Conservation (phyloP, 1,139 yeast species). For the Debaryomycetaceae sp. region DNA sequence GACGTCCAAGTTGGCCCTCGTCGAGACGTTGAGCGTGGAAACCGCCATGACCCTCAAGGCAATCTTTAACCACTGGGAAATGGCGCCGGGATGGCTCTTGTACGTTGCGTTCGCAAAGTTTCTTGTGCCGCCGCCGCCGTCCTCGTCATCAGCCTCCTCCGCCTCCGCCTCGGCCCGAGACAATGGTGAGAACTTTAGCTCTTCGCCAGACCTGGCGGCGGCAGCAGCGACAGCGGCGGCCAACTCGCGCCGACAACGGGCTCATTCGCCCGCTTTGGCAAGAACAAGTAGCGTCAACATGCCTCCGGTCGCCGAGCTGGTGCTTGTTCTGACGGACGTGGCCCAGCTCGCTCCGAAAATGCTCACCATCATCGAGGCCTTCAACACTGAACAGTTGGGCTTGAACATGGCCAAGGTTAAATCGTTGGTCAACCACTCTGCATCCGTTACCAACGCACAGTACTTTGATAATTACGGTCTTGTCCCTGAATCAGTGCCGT, state of each 20-base stretch:
- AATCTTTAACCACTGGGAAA: constrained; percentile 68
- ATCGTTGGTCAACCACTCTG: constrained; percentile 22
- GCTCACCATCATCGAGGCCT: constrained; percentile 15
- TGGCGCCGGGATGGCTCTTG: constrained; percentile 61
- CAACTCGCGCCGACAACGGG: background rate
- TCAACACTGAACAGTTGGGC: constrained; percentile 11
- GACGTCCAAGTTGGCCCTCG: constrained; percentile 44
- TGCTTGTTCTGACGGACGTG: constrained; percentile 2
- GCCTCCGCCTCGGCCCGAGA: constrained; percentile 2
- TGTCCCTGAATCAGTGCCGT: constrained; percentile 51
- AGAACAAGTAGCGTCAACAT: background rate
- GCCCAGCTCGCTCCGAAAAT: constrained; percentile 2
- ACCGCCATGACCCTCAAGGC: constrained; percentile 72
- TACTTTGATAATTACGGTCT: constrained; percentile 52
- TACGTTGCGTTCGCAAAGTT: constrained; percentile 61
- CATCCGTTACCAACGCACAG: constrained; percentile 20
- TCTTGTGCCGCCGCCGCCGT: constrained; percentile 9
- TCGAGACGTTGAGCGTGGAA: constrained; percentile 63
- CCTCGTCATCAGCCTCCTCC: constrained; percentile 3
- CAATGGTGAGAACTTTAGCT: background rate
- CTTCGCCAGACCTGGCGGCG: background rate
- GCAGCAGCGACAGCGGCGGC: constrained; percentile 1
- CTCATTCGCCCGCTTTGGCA: background rate
- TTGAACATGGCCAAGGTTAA: constrained; percentile 15
- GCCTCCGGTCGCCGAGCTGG: background rate